Percentiles rank a stretch among this genome's conserved stretches.
These are phyloP conservation scores for Xerocomellus intermedius DNA, from an alignment of 768 basidiomycete genomes.

Conservation along the genomic window DNA sequence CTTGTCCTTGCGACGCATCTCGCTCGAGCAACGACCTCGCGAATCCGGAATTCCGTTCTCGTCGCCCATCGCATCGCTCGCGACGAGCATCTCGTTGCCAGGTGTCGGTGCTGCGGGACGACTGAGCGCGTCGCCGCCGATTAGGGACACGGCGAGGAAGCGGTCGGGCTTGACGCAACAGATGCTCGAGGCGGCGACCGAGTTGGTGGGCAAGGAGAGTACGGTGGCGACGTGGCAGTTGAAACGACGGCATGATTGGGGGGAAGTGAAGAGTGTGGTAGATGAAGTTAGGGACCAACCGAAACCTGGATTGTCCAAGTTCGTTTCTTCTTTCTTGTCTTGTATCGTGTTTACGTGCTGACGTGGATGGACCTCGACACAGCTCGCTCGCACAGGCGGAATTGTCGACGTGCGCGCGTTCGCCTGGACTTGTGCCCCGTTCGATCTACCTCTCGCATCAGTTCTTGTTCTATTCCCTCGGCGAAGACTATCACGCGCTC, in stretches of 20 bases:
- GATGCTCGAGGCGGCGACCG: conserved; percentile 36
- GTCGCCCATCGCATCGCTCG: conserved; percentile 33
- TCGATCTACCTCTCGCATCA: conserved; percentile 84
- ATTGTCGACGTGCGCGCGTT: conserved; percentile 67
- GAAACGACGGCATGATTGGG: conserved; percentile 49
- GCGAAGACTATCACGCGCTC: conserved; percentile 79
- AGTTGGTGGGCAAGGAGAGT: conserved; percentile 38
- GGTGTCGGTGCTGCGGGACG: conserved; percentile 46
- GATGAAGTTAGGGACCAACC: conserved; percentile 5
- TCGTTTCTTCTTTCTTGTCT: neutral
- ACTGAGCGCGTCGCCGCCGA: conserved; percentile 27
- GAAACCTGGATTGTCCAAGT: conserved; percentile 14
- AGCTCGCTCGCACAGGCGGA: conserved; percentile 75
- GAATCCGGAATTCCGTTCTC: conserved; percentile 26
- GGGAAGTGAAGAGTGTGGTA: conserved; percentile 43
- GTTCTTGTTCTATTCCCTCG: conserved; percentile 75
- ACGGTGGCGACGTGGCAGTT: conserved; percentile 68
- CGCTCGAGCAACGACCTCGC: conserved; percentile 38
- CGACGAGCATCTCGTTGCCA: conserved; percentile 63
- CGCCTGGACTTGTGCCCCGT: conserved; percentile 60
- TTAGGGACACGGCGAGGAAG: conserved; percentile 27
- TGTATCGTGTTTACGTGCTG: neutral
- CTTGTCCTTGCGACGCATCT: conserved; percentile 55
- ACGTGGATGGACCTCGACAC: neutral
- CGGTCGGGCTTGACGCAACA: conserved; percentile 35